Conservation (phyloP, 352 stramenopile species). For the Pythium vanterpoolii region DNA sequence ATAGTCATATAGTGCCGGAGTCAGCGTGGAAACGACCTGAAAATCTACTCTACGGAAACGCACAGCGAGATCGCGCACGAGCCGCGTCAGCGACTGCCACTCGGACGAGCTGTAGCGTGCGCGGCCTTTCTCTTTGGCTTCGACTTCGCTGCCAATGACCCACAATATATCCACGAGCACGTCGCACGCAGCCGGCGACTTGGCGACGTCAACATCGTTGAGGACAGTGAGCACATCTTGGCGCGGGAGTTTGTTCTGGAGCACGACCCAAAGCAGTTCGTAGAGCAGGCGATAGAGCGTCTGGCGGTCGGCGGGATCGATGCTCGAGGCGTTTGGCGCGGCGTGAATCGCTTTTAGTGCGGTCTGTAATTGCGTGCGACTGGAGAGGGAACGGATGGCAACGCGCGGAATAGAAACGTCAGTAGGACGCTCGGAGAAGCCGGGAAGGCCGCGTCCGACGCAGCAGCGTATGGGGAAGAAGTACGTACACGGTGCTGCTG, state of each 20-base stretch:
- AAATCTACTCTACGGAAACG: conserved; percentile 7
- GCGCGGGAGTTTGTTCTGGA: conserved; percentile 63
- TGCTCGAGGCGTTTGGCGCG: conserved; percentile 24
- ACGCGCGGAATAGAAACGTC: conserved; percentile 3
- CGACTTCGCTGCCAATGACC: conserved; percentile 77
- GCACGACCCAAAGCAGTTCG: conserved; percentile 71
- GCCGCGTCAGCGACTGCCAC: conserved; percentile 61
- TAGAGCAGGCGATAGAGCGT: conserved; percentile 64
- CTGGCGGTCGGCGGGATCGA: conserved; percentile 11
- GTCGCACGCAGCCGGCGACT: conserved; percentile 37
- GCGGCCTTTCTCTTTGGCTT: conserved; percentile 60
- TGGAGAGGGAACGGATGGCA: conserved; percentile 16
- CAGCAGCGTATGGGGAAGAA: not conserved
- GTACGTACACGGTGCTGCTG: conserved; percentile 47
- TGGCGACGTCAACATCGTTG: conserved; percentile 58
- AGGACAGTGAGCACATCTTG: conserved; percentile 70
- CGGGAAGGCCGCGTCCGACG: not conserved
- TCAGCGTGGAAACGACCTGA: not conserved
- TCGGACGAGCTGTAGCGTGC: conserved; percentile 64
- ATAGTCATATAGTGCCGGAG: not conserved
- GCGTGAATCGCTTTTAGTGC: conserved; percentile 36
- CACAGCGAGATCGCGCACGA: conserved; percentile 59
- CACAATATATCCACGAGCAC: conserved; percentile 69
- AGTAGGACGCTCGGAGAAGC: conserved; percentile 1
- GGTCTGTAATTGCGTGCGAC: conserved; percentile 32